Base-by-base conservation (phyloP, 2,329 filamentous ascomycete species). In the Aspergillus sp. region DNA sequence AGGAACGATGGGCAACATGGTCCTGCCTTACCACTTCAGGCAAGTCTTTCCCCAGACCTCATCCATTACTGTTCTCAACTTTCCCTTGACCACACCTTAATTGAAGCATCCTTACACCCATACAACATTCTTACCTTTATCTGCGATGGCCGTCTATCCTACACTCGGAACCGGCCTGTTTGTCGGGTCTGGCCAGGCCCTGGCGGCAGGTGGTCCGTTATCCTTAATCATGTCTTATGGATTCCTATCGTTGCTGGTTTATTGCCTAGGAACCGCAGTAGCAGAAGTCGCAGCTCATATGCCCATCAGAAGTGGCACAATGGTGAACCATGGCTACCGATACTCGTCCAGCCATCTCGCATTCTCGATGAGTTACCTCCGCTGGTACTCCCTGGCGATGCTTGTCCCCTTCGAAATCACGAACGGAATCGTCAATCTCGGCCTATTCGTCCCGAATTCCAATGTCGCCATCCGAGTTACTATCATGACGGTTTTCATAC, bases 381-480 rank as follows among this genome's bases (percentile, higher is more conserved):
- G 74, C 44, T 76, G 74, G 74, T 74, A 72, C 46, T 63, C 69
- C 1, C 54, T 68, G 39, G 66, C 72, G 3, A 67, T 76, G 48
- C 63, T 74, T 25, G 66, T 76, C 2, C 74, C 71, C 46, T 76
- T 79, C 50, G 83, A 86, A 63, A 82, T 85, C 49, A 80, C 79
- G 0, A 82, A 82, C n/a, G 80, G 81, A 23, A 77, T 80, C 54
- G 77, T 84, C 23, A 73, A 85, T 30, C 79, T 85, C 54, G 68
- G 79, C 49, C 79, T 79, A 57, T 86, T 82, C 82, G 58, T 63
- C 15, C 66, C 69, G 10, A 60, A 59, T 4, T 45, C 66, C 22
- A 63, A 63, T 7, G 61, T 72, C 22, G 67, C 66, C 5, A 60
- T 69, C 20, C 74, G 72, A 58, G 68, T 76, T 44, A 75, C 74